A percentile compares a stretch with the other conserved stretches of the same genome.
These are phyloP conservation scores for Verticillium nonalfalfae DNA, from an alignment of 2,329 filamentous ascomycete species.

Conservation along the genomic window DNA sequence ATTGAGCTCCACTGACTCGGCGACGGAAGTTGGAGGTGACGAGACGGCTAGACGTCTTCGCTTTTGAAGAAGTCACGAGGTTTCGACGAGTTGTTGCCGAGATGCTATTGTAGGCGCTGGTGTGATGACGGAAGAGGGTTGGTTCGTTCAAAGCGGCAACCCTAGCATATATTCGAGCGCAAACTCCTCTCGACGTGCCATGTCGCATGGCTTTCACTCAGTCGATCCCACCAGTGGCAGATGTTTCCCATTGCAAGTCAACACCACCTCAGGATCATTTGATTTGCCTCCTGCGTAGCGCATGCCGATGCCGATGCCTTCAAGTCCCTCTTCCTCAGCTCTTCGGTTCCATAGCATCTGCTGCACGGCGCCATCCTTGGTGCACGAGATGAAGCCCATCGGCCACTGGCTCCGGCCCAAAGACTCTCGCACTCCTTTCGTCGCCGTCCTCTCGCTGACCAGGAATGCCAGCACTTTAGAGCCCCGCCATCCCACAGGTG, in stretches of 20 bases:
- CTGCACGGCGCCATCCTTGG: slow-evolving; percentile 46
- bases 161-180: no score
- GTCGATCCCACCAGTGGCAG: slow-evolving; percentile 16
- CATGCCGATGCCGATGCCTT: slow-evolving; percentile 48
- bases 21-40: no score
- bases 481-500: slow-evolving; percentile 66
- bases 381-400: slow-evolving; percentile 64
- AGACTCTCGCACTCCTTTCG: slow-evolving; percentile 71
- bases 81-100: no score
- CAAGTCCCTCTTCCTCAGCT: slow-evolving; percentile 56
- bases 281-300: slow-evolving; percentile 27
- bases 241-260: slow-evolving; percentile 44
- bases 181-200: not conserved
- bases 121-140: no score
- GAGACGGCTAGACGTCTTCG: no score
- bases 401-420: slow-evolving; percentile 61
- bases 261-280: slow-evolving; percentile 33
- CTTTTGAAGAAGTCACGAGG: no score
- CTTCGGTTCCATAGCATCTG: slow-evolving; percentile 69
- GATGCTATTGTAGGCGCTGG: no score
- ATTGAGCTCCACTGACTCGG: not conserved
- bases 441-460: slow-evolving; percentile 63
- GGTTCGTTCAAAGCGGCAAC: no score
- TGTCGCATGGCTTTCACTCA: not conserved
- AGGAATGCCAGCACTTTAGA: slow-evolving; percentile 62